A percentile compares a stretch with the other conserved stretches of the same genome.
Conservation (phyloP, 2,329 filamentous ascomycete genomes). For the Anthostomella pinea region DNA sequence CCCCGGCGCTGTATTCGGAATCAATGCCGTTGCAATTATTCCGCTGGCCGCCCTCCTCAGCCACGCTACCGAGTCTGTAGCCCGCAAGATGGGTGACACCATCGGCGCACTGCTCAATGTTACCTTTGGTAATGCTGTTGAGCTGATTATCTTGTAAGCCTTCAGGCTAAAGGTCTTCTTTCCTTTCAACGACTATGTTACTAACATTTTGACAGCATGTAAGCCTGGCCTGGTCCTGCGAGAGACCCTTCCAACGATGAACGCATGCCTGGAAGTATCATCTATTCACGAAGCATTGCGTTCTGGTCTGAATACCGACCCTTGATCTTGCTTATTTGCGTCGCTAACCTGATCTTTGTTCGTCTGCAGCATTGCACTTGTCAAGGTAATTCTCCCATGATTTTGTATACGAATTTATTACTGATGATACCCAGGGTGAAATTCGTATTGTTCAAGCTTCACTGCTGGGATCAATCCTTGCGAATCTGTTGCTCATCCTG, state of each 20-base stretch:
- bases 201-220: constrained; percentile 27
- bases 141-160: constrained; percentile 71
- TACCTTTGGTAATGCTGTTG: constrained; percentile 76
- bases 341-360: constrained; percentile 33
- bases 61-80: constrained; percentile 73
- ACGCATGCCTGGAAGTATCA: too few relatives aligned
- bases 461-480: constrained; percentile 82
- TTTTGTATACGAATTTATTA: neutral
- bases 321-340: constrained; percentile 20
- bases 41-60: constrained; percentile 70
- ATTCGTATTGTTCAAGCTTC: constrained; percentile 92
- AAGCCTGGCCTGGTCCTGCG: constrained; percentile 10
- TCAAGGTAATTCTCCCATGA: constrained; percentile 51
- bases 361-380: constrained; percentile 64
- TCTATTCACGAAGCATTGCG: too few relatives aligned
- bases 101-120: constrained; percentile 72
- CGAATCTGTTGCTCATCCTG: constrained; percentile 83
- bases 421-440: constrained; percentile 54
- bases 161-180: neutral
- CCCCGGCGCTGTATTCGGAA: constrained; percentile 64
- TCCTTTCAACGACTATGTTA: neutral
- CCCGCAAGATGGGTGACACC: constrained; percentile 68
- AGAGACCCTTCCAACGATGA: too few relatives aligned
- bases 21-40: constrained; percentile 74
- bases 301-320: constrained; percentile 17